phyloP scores from a whole-genome alignment of 2,329 filamentous ascomycete genomes.

The Thyridium curvatum region DNA sequence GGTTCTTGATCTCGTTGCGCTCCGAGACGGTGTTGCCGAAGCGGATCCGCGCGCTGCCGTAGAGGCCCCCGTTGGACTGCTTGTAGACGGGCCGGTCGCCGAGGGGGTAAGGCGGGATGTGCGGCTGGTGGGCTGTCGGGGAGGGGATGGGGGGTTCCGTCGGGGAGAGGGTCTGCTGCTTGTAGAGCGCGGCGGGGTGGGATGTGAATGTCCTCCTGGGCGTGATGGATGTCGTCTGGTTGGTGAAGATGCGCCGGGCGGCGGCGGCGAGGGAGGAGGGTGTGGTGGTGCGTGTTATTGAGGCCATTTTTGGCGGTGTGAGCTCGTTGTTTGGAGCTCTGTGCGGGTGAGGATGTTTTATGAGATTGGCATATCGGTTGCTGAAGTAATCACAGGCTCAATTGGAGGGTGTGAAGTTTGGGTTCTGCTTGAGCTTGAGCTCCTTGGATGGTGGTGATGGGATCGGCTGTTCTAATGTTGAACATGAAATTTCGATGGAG shows the following conservation, averaged over 20 bases:
- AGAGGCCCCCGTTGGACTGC: conserved; percentile 71
- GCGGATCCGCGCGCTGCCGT: conserved; percentile 63
- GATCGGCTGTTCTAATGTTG: no score
- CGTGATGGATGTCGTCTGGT: background rate
- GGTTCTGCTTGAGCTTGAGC: background rate
- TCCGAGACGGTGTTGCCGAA: conserved; percentile 73
- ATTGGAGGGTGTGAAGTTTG: background rate
- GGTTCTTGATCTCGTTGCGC: conserved; percentile 49
- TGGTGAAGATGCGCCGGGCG: background rate
- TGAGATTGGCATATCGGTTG: background rate
- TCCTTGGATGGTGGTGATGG: no score
- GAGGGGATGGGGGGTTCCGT: conserved; percentile 32
- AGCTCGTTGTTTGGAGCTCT: conserved; percentile 28
- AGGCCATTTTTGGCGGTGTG: conserved; percentile 11
- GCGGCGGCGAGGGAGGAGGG: background rate
- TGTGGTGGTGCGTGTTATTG: background rate
- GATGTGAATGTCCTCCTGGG: background rate
- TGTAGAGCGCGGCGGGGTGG: conserved; percentile 21
- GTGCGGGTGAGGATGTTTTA: conserved; percentile 2
- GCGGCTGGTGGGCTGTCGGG: conserved; percentile 30
- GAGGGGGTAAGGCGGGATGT: conserved; percentile 63
- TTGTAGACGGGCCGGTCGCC: conserved; percentile 67
- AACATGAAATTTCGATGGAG: no score
- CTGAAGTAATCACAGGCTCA: no score
- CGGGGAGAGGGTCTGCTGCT: conserved; percentile 13